A percentile compares a stretch with the other conserved stretches of the same genome.
Evolutionary conservation across 1,284 basidiomycete species (phyloP).

Genomic region (Puccinia triticina): DNA sequence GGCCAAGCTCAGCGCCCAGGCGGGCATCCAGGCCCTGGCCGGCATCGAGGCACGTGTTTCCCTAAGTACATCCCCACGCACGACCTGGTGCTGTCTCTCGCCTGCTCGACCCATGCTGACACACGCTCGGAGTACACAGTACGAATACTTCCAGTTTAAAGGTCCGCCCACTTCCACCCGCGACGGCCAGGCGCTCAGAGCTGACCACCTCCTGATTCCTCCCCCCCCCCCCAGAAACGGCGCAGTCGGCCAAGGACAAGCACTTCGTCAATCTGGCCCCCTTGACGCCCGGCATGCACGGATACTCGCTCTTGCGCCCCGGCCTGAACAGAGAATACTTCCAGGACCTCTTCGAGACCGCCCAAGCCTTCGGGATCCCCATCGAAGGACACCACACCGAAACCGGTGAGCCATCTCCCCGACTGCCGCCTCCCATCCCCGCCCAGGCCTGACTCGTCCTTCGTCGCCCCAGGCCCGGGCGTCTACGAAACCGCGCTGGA

Average conservation of each 20-base stretch:
- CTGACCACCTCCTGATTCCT: too few species aligned
- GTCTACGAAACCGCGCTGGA: constrained; percentile 93
- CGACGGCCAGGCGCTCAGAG: too few species aligned
- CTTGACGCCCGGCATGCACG: constrained; percentile 77
- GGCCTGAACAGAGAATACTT: constrained; percentile 83
- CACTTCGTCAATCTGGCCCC: constrained; percentile 73
- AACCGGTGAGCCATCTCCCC: constrained; percentile 48
- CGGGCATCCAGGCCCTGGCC: constrained; percentile 63
- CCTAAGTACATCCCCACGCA: too few species aligned
- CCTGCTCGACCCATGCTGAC: background rate
- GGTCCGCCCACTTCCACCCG: too few species aligned
- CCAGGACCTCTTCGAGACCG: constrained; percentile 79
- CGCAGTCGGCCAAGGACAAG: constrained; percentile 75
- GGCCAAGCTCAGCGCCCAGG: constrained; percentile 62
- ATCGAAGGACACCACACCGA: constrained; percentile 80
- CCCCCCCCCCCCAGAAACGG: constrained; percentile 68
- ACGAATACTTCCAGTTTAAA: constrained; percentile 52
- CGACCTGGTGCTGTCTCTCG: background rate
- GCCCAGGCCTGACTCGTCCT: constrained; percentile 49
- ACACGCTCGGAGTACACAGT: constrained; percentile 3
- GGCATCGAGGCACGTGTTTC: constrained; percentile 38
- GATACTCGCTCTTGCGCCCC: constrained; percentile 59
- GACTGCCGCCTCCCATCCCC: background rate
- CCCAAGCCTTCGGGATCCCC: constrained; percentile 73
- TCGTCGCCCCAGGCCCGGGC: constrained; percentile 64